Percentiles rank a stretch among this genome's conserved stretches.
Evolutionary conservation across 306 rosid genomes (phyloP).

Genomic region (Vicia villosa): DNA sequence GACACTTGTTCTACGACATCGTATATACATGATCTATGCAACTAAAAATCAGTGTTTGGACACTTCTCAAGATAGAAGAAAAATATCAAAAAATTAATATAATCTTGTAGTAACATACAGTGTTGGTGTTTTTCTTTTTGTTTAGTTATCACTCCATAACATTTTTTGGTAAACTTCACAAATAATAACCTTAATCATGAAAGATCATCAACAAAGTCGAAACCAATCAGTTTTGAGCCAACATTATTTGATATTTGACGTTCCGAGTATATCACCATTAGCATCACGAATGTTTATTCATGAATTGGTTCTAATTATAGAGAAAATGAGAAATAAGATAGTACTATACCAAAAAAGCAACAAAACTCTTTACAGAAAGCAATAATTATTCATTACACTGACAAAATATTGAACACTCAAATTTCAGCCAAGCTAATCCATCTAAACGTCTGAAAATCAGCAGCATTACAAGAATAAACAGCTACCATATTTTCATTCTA

Average conservation of each 20-base stretch:
- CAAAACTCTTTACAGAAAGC: slow-evolving; percentile 2
- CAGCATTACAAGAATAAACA: slow-evolving; percentile 41
- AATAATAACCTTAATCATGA: neutral
- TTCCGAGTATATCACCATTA: neutral
- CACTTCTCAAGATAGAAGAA: too few relatives aligned
- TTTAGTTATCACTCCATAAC: too few relatives aligned
- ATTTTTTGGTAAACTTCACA: neutral
- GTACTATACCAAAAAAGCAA: neutral
- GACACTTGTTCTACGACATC: too few relatives aligned
- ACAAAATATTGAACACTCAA: slow-evolving; percentile 24
- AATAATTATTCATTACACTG: slow-evolving; percentile 4
- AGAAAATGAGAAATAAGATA: neutral
- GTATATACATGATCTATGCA: too few relatives aligned
- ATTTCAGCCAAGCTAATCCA: slow-evolving; percentile 9
- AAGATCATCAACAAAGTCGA: neutral
- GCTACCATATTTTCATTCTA: slow-evolving; percentile 48
- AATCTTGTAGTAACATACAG: too few relatives aligned
- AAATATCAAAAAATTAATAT: too few relatives aligned
- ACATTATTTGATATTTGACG: slow-evolving; percentile 3
- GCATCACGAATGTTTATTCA: neutral
- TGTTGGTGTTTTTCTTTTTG: too few relatives aligned
- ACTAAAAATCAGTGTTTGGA: too few relatives aligned
- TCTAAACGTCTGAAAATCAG: slow-evolving; percentile 17
- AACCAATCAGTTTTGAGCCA: neutral
- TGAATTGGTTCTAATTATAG: neutral